A percentile compares a stretch with the other conserved stretches of the same genome.
Evolutionary conservation across 805 yeast species (phyloP).

Genomic region (Candida ortonii): DNA sequence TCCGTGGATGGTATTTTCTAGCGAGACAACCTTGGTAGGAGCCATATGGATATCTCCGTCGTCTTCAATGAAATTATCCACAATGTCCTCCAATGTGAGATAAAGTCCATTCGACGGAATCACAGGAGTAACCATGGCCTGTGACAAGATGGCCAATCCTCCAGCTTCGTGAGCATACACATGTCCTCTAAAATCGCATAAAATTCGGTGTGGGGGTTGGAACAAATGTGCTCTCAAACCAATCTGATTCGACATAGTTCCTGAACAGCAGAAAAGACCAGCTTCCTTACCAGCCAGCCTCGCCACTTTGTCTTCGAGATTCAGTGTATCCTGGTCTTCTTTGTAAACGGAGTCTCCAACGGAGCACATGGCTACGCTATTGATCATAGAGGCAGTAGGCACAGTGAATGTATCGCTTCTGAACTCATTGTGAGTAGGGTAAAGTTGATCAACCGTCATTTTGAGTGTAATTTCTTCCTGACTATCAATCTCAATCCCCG

Average conservation of each 20-base stretch:
- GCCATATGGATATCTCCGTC: constrained; percentile 85
- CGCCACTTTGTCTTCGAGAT: constrained; percentile 63
- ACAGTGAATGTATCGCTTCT: constrained; percentile 86
- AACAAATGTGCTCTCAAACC: constrained; percentile 68
- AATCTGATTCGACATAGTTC: constrained; percentile 85
- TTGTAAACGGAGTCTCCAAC: constrained; percentile 83
- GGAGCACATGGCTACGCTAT: constrained; percentile 53
- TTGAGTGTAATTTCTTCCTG: constrained; percentile 1
- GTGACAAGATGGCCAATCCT: constrained; percentile 80
- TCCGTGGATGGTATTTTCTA: constrained; percentile 87
- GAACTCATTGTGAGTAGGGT: constrained; percentile 41
- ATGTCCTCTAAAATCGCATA: constrained; percentile 83
- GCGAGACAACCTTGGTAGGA: constrained; percentile 75
- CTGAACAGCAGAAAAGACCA: constrained; percentile 78
- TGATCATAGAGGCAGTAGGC: constrained; percentile 70
- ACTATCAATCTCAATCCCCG: too few species aligned
- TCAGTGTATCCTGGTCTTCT: constrained; percentile 69
- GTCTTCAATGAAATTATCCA: constrained; percentile 55
- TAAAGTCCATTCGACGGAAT: constrained; percentile 69
- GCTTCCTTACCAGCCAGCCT: constrained; percentile 72
- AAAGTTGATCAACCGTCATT: constrained; percentile 16
- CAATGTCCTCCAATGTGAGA: constrained; percentile 74
- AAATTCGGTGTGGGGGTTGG: constrained; percentile 77
- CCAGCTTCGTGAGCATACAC: constrained; percentile 83
- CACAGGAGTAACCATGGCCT: constrained; percentile 85